Percentiles rank a stretch among this genome's conserved stretches.
phyloP scores from a whole-genome alignment of 495 filamentous ascomycete species.

The Pyronema omphalodes region DNA sequence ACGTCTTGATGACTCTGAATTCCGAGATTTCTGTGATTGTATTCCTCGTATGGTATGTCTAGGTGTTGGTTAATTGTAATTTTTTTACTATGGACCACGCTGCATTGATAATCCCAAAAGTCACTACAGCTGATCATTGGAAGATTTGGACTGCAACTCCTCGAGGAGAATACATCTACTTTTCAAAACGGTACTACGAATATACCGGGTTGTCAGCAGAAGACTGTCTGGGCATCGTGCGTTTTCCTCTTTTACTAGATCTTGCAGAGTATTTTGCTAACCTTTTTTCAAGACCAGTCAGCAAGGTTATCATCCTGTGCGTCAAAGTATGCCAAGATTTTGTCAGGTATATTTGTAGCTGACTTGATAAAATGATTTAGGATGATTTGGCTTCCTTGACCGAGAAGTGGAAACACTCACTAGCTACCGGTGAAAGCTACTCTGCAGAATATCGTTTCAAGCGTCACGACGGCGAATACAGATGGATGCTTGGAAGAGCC shows the following conservation, averaged over 20 bases:
- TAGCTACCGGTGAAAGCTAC: conserved; percentile 47
- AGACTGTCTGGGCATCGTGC: conserved; percentile 28
- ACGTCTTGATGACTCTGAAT: conserved; percentile 15
- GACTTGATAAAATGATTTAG: neutral
- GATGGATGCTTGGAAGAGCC: conserved; percentile 54
- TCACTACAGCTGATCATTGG: too few species aligned
- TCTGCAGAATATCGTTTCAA: conserved; percentile 47
- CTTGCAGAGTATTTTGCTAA: neutral
- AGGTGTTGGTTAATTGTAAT: neutral
- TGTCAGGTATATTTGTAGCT: conserved; percentile 3
- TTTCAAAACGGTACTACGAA: conserved; percentile 47
- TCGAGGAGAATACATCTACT: conserved; percentile 46
- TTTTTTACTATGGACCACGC: too few species aligned
- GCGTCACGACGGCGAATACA: conserved; percentile 42
- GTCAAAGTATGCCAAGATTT: neutral
- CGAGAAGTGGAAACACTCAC: conserved; percentile 36
- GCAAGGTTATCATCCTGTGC: conserved; percentile 29
- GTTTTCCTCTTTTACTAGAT: neutral
- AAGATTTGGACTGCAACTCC: conserved; percentile 43
- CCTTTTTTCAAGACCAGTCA: conserved; percentile 23
- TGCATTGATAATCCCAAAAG: too few species aligned
- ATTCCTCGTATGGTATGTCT: conserved; percentile 44
- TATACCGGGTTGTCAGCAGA: conserved; percentile 47
- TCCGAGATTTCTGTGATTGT: conserved; percentile 48
- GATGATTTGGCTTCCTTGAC: conserved; percentile 38